Evolutionary conservation across 768 basidiomycete genomes (phyloP).

Genomic region (Mycena metata): DNA sequence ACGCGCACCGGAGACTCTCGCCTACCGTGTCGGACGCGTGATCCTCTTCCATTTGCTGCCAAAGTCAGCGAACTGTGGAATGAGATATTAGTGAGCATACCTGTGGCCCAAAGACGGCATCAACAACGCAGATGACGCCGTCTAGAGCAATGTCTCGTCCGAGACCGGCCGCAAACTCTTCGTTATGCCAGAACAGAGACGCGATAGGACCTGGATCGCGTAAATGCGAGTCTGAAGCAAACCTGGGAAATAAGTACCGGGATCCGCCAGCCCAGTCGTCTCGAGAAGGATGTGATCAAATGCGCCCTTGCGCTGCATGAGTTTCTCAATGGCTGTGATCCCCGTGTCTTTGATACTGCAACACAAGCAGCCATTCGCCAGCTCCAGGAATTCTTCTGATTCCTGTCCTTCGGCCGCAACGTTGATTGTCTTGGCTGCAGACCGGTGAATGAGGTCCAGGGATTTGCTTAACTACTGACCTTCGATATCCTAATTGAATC

Average conservation of each 20-base stretch:
- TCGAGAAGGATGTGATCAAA: conserved; percentile 98
- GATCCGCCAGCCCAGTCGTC: conserved; percentile 96
- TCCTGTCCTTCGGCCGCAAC: conserved; percentile 78
- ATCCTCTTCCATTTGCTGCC: conserved; percentile 90
- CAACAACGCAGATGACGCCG: conserved; percentile 93
- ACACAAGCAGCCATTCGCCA: conserved; percentile 98
- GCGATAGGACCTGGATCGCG: conserved; percentile 79
- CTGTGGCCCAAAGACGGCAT: conserved; percentile 82
- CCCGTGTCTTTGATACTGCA: conserved; percentile 97
- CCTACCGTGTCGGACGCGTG: conserved; percentile 71
- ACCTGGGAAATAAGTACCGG: conserved; percentile 64
- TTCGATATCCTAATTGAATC: conserved; percentile 84
- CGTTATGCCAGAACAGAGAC: conserved; percentile 89
- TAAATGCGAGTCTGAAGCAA: background rate
- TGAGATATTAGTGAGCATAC: conserved; percentile 37
- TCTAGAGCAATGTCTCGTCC: conserved; percentile 83
- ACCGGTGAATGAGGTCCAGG: conserved; percentile 16
- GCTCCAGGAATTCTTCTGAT: conserved; percentile 90
- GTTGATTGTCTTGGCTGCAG: conserved; percentile 86
- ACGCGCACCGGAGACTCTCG: conserved; percentile 81
- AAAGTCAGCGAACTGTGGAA: conserved; percentile 22
- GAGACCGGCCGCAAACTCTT: conserved; percentile 79
- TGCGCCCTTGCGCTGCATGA: conserved; percentile 87
- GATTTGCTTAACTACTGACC: conserved; percentile 58
- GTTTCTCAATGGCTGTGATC: conserved; percentile 91